Conservation (phyloP, 2,329 filamentous ascomycete species). For the Phialemoniopsis sp. region DNA sequence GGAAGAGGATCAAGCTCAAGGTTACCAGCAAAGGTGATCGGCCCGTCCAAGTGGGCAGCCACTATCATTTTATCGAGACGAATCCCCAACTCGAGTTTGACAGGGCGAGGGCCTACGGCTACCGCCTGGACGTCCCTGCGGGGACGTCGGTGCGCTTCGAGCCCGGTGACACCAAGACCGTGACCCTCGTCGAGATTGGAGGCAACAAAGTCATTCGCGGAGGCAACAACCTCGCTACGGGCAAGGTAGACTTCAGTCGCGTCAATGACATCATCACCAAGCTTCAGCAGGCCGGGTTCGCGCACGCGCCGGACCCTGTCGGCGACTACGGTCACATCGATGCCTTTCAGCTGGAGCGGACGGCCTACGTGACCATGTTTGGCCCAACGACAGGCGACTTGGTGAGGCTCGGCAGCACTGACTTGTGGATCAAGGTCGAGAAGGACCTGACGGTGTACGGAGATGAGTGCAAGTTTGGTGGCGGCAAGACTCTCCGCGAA, state of each 20-base stretch:
- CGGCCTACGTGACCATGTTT: constrained; percentile 83
- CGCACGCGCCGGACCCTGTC: constrained; percentile 62
- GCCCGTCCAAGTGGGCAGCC: constrained; percentile 88
- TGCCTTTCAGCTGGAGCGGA: constrained; percentile 67
- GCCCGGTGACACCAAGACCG: constrained; percentile 87
- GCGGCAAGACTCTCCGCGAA: constrained; percentile 88
- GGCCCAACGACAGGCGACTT: constrained; percentile 85
- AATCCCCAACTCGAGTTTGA: constrained; percentile 90
- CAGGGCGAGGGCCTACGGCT: constrained; percentile 76
- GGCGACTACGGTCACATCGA: constrained; percentile 53
- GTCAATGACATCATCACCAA: constrained; percentile 62
- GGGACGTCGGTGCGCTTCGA: constrained; percentile 93
- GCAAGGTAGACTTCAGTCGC: constrained; percentile 61
- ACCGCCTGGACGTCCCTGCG: constrained; percentile 81
- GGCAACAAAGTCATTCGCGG: constrained; percentile 77
- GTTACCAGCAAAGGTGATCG: constrained; percentile 86
- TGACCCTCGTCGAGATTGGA: constrained; percentile 83
- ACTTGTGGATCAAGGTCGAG: constrained; percentile 89
- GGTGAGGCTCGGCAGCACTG: constrained; percentile 77
- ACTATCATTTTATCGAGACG: constrained; percentile 96
- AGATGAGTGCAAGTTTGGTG: constrained; percentile 93
- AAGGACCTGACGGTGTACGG: constrained; percentile 80
- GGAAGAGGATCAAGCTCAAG: constrained; percentile 67
- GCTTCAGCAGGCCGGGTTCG: constrained; percentile 70
- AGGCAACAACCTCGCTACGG: constrained; percentile 76